Evolutionary conservation across 805 yeast genomes (phyloP), one percentile per base, ranked within the genome.

Genomic region (Metschnikowia peoriensis): DNA sequence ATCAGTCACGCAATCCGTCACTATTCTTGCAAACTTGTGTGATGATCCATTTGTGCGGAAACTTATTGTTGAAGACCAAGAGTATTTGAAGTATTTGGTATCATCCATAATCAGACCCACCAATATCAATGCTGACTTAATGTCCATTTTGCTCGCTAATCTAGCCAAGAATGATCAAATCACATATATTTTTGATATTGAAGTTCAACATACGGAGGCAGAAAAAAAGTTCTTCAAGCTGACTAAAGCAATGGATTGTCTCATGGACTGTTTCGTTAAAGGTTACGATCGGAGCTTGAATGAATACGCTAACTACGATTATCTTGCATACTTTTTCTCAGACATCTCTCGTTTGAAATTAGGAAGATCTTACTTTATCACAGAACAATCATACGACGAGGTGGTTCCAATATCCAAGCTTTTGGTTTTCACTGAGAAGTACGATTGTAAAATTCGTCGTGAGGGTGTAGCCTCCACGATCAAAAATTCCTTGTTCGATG

Each of bases 401-500:
- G 86, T 88, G 16, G 84, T 88, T 15, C 97, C 97, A 37, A 69
- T 90, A 22, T 83, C 91, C n/a, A 89, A 89, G 65, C 69, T 91
- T 28, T 74, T 89, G 54, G 94, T 84, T 0, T 91, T 90, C 70
- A 87, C 97, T 5, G 92, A 89, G 64, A 82, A 84, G 62, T 87
- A 84, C 59, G 92, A 87, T 63, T 77, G 89, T 12, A 83, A 82
- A 61, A 82, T 83, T 28, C 84, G 98, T 72, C 81, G 98, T 70
- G 92, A 88, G 66, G 97, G 97, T 64, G 92, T 89, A 38, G 96
- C 96, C 1, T 87, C 96, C 6, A 88, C 97, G 1, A 88, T 94
- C 60, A 93, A 94, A 67, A 93, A 93, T 69, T 81, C 93, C 0
- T 72, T 93, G 46, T 93, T 93, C 63, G 97, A 92, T 64, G 75